These are phyloP conservation scores for Penicillium sumatraense DNA, from an alignment of 2,329 filamentous ascomycete genomes.

Conservation along the genomic window DNA sequence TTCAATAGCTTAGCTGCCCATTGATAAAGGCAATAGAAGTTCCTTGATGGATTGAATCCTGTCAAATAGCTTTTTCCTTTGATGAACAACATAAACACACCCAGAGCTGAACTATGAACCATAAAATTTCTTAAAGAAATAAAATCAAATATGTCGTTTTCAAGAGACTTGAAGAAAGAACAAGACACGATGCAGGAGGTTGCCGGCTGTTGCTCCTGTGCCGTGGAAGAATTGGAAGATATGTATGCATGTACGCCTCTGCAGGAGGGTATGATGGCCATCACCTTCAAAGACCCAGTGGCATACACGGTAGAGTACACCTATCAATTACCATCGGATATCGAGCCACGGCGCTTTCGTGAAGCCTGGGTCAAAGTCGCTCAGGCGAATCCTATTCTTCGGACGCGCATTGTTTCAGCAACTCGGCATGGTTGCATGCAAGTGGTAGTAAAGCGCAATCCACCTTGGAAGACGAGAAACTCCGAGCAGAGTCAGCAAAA, in stretches of 20 bases:
- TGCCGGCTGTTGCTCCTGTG: no score
- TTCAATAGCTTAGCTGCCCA: no score
- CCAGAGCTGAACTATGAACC: no score
- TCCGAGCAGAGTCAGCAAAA: not conserved
- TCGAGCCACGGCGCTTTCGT: slow-evolving; percentile 34
- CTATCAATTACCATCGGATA: slow-evolving; percentile 31
- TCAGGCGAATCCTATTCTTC: slow-evolving; percentile 43
- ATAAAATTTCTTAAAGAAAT: no score
- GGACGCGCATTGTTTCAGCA: slow-evolving; percentile 42
- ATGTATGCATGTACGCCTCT: slow-evolving; percentile 31
- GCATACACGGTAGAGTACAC: slow-evolving; percentile 45
- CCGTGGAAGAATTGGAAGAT: slow-evolving; percentile 26
- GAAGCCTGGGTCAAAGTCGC: slow-evolving; percentile 39
- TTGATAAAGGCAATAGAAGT: no score
- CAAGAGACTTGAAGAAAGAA: no score
- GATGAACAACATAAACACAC: no score
- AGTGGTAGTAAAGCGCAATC: not conserved
- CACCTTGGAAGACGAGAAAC: not conserved
- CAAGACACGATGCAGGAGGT: no score
- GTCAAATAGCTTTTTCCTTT: no score
- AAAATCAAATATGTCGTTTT: no score
- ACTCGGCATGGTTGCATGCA: not conserved
- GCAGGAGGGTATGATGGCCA: slow-evolving; percentile 42
- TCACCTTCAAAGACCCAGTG: slow-evolving; percentile 39
- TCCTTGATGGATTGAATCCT: no score